These are phyloP conservation scores for Raffaelea albimanens DNA, from an alignment of 2,329 filamentous ascomycete species.

Conservation along the genomic window DNA sequence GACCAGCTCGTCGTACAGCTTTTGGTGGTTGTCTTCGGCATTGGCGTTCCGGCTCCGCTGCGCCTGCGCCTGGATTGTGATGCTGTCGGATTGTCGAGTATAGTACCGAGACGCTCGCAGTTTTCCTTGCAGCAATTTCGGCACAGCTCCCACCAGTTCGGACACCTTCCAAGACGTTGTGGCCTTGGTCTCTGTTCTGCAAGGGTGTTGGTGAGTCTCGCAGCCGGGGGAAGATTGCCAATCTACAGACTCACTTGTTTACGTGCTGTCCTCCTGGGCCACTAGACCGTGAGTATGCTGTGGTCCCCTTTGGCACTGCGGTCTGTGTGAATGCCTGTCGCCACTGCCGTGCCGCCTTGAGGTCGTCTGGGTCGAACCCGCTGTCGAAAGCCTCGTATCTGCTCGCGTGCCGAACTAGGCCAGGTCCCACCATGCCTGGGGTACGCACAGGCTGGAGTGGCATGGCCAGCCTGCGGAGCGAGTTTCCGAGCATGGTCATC, in stretches of 20 bases:
- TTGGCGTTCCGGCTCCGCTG: constrained; percentile 43
- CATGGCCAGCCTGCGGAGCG: neutral
- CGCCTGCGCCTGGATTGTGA: constrained; percentile 46
- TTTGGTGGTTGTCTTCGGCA: constrained; percentile 38
- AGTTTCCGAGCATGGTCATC: neutral
- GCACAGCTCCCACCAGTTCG: constrained; percentile 36
- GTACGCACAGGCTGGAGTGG: neutral
- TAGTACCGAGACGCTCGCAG: constrained; percentile 47
- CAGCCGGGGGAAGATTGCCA: no score
- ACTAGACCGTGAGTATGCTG: constrained; percentile 47
- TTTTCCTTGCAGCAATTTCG: constrained; percentile 34
- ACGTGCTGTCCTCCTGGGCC: constrained; percentile 54
- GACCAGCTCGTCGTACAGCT: constrained; percentile 37
- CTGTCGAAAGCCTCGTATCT: constrained; percentile 39
- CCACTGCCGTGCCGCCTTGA: constrained; percentile 45
- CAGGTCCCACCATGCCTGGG: neutral
- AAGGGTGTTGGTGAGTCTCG: neutral
- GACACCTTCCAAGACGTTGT: constrained; percentile 41
- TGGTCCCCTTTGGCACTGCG: constrained; percentile 40
- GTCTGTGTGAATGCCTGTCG: constrained; percentile 31
- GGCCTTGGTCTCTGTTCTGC: constrained; percentile 53
- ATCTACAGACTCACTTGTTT: constrained; percentile 40
- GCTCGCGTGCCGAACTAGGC: constrained; percentile 13
- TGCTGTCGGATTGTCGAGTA: constrained; percentile 37
- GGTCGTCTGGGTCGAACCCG: constrained; percentile 36